Evolutionary conservation across 2,329 filamentous ascomycete genomes (phyloP).

Genomic region (Leptographium radiaticola): DNA sequence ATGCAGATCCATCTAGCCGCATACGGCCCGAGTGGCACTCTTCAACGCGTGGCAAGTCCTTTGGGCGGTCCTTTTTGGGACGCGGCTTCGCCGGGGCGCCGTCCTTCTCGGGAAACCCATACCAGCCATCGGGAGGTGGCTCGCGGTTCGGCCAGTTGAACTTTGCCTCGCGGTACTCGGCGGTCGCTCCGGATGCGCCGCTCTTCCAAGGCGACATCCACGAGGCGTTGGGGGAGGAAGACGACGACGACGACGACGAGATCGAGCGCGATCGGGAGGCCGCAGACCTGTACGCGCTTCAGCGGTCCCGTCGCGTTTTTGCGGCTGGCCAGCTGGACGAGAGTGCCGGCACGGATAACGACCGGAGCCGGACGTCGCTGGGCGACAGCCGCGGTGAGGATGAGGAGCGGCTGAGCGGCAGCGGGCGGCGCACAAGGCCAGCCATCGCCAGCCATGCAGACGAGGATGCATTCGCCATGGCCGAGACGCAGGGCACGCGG

Average conservation of each 20-base stretch:
- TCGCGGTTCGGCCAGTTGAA: conserved; percentile 61
- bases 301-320: conserved; percentile 79
- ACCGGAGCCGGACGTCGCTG: conserved; percentile 43
- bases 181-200: conserved; percentile 63
- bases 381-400: conserved; percentile 35
- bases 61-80: conserved; percentile 28
- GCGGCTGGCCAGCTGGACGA: conserved; percentile 73
- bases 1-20: conserved; percentile 14
- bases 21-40: conserved; percentile 22
- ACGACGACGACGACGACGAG: conserved; percentile 87
- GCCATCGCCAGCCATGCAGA: not conserved
- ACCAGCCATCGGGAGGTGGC: conserved; percentile 49
- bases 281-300: conserved; percentile 85
- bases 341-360: conserved; percentile 70
- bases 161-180: conserved; percentile 64
- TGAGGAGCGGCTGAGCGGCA: conserved; percentile 17
- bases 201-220: conserved; percentile 93
- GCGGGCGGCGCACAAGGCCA: conserved; percentile 21
- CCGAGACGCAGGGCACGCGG: not conserved
- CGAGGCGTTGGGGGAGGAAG: conserved; percentile 54
- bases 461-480: not conserved
- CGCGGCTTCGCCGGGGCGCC: conserved; percentile 18
- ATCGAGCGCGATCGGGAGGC: conserved; percentile 82
- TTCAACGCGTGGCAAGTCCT: conserved; percentile 18
- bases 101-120: conserved; percentile 53